Evolutionary conservation across 2,329 filamentous ascomycete genomes (phyloP), one percentile per base, ranked within the genome.

Genomic region (Aspergillus latus): DNA sequence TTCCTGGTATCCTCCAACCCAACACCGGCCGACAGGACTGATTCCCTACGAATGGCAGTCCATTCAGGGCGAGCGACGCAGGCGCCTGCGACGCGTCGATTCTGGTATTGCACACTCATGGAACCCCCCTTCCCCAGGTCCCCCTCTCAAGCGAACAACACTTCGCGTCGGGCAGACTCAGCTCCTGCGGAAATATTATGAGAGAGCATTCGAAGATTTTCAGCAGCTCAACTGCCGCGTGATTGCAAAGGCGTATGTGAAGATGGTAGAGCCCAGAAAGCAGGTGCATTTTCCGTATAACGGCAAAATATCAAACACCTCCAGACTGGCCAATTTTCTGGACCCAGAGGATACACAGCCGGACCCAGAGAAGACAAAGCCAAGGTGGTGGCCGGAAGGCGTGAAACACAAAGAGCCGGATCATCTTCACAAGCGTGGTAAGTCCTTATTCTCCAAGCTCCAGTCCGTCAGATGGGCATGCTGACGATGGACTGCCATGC

Each of bases 281-380:
- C 76, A 78, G 61, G 72, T 72, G 21, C 72, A 71, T 10, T 69
- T 76, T 60, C 76, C 76, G 7, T 78, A 78, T 56, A 78, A 78
- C 66, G 76, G 76, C 10, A 67, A 72, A 11, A 64, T 61, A 43
- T 10, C 30, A 10, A 37, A 13, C 11, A 11, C 34, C 34, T 37
- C 34, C 34, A 37, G 34, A 13, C 9, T 37, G 34, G 8, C 34
- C 34, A 37, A 37, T 9, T 13, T 13, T 13, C 34, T 44, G 62
- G 63, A 44, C 49, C 61, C 71, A 34, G 70, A 75, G 55, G 62
- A 69, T 10, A 5, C 7, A 13, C 10, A 37, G 34, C 34, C 34
- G 48, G 78, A 78, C 59, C 68, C 72, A 4, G 70, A 76, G 54
- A 63, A 68, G 50, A 78, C 75, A 9, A 75, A 72, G 43, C 76